These are phyloP conservation scores for Echinosophora koreensis DNA, from an alignment of 306 rosid genomes.

Conservation along the genomic window DNA sequence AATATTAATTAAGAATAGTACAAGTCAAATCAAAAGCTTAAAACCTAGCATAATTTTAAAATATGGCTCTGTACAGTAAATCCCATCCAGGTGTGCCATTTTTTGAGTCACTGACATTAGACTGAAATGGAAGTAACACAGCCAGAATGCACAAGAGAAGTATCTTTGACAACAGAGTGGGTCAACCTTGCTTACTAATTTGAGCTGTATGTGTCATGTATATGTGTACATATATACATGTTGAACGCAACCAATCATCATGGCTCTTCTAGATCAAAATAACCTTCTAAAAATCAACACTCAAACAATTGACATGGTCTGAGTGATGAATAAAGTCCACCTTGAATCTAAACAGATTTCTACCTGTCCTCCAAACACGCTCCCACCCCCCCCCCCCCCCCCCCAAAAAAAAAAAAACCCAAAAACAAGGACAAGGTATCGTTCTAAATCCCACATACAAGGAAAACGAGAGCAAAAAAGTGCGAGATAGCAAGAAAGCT, in stretches of 20 bases:
- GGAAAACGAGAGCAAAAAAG: background rate
- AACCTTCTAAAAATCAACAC: background rate
- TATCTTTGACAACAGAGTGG: background rate
- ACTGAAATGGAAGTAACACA: background rate
- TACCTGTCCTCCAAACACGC: background rate
- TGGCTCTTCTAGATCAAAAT: conserved; percentile 12
- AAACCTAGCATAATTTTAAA: conserved; percentile 14
- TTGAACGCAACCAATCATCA: background rate
- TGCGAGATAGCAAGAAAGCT: conserved; percentile 13
- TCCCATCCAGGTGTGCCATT: background rate
- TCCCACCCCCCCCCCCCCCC: background rate
- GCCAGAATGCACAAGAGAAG: conserved; percentile 9
- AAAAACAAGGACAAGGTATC: background rate
- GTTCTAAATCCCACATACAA: background rate
- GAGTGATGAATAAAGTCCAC: background rate
- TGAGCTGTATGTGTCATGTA: background rate
- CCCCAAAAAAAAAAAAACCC: background rate
- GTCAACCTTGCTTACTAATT: background rate
- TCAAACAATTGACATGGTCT: background rate
- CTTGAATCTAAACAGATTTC: background rate
- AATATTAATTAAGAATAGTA: conserved; percentile 8
- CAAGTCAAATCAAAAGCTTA: background rate
- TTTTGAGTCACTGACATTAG: background rate
- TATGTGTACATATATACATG: background rate
- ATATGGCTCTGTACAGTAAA: background rate